Conservation (phyloP, 1,284 basidiomycete genomes). For the Ganoderma sinense region DNA sequence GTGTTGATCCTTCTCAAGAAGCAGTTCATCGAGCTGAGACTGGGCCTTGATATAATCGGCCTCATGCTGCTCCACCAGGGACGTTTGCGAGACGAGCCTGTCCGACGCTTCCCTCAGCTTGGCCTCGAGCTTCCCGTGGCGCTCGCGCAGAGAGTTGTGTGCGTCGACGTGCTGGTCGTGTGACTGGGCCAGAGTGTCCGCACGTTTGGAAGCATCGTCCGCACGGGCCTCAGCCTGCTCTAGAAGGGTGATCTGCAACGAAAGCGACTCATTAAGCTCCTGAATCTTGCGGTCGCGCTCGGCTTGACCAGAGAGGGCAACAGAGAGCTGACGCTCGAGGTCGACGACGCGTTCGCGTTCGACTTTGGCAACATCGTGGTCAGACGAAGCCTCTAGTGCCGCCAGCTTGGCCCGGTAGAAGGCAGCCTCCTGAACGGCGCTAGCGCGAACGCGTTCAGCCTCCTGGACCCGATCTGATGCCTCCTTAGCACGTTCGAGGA, state of each 20-base stretch:
- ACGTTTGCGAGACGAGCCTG: conserved; percentile 77
- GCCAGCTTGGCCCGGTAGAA: conserved; percentile 95
- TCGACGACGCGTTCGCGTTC: conserved; percentile 85
- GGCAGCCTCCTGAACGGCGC: conserved; percentile 93
- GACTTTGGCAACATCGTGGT: conserved; percentile 66
- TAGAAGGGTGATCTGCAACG: conserved; percentile 79
- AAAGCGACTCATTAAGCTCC: conserved; percentile 77
- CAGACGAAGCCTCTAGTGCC: conserved; percentile 81
- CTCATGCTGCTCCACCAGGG: conserved; percentile 80
- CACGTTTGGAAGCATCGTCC: conserved; percentile 81
- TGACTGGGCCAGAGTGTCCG: conserved; percentile 84
- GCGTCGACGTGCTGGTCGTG: conserved; percentile 77
- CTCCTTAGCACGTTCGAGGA: conserved; percentile 78
- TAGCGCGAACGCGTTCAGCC: conserved; percentile 80
- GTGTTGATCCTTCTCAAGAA: conserved; percentile 80
- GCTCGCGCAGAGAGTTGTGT: conserved; percentile 78
- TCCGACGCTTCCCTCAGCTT: conserved; percentile 84
- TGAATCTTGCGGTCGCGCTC: conserved; percentile 75
- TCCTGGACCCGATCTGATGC: conserved; percentile 84
- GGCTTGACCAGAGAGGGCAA: conserved; percentile 72
- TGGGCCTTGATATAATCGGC: conserved; percentile 78
- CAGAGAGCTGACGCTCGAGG: conserved; percentile 82
- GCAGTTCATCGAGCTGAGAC: conserved; percentile 77
- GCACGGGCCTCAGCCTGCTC: conserved; percentile 86
- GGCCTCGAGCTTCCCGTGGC: conserved; percentile 68